Evolutionary conservation across 2,329 filamentous ascomycete genomes (phyloP).

Genomic region (Ascochyta koolunga): DNA sequence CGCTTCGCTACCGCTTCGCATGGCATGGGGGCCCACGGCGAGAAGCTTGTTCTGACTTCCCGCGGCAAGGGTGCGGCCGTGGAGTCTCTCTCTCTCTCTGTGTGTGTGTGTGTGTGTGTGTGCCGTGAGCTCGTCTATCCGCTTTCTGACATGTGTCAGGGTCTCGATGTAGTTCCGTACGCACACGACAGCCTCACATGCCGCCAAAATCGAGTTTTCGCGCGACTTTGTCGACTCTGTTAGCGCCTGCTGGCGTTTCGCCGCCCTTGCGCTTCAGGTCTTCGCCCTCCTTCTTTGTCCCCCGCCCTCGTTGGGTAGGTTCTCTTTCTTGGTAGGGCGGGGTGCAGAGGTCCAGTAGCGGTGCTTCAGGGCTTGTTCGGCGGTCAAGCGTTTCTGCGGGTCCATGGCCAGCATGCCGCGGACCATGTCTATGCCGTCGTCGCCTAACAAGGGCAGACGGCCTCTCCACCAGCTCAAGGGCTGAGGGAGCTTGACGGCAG

Average conservation of each 20-base stretch:
- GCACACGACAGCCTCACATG: constrained; percentile 13
- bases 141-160: too few species aligned
- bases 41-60: constrained; percentile 15
- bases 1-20: constrained; percentile 2
- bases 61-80: background rate
- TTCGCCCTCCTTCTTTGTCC: constrained; percentile 74
- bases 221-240: constrained; percentile 75
- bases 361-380: constrained; percentile 78
- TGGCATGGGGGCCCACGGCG: constrained; percentile 3
- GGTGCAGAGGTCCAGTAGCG: constrained; percentile 86
- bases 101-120: too few species aligned
- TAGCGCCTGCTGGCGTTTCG: constrained; percentile 64
- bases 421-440: constrained; percentile 84
- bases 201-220: constrained; percentile 65
- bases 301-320: constrained; percentile 80
- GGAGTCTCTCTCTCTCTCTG: background rate
- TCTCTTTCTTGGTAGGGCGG: constrained; percentile 78
- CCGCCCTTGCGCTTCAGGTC: constrained; percentile 81
- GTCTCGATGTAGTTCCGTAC: too few species aligned
- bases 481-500: constrained; percentile 62
- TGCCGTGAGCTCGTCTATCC: too few species aligned
- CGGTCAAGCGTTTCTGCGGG: constrained; percentile 81
- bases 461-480: constrained; percentile 74
- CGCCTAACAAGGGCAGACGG: constrained; percentile 80
- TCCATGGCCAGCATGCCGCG: constrained; percentile 85